Evolutionary conservation across 495 filamentous ascomycete species (phyloP).

Genomic region (Talaromyces ruber): DNA sequence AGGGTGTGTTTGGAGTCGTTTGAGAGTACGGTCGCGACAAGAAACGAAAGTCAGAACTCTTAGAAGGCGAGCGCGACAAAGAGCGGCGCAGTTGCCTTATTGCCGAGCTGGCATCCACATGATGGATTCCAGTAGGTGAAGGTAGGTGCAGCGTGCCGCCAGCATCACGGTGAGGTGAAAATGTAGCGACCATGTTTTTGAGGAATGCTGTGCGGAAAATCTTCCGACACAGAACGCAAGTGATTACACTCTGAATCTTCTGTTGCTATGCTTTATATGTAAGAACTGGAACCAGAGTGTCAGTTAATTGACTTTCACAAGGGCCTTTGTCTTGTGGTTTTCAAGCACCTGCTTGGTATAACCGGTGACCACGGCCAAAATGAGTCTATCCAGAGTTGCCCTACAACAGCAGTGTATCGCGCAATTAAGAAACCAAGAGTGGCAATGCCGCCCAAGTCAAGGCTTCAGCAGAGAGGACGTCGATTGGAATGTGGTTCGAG

Average conservation of each 20-base stretch:
- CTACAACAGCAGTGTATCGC: not conserved
- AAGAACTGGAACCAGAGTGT: not conserved
- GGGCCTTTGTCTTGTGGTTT: not conserved
- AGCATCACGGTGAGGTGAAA: slow-evolving; percentile 50
- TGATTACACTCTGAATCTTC: not conserved
- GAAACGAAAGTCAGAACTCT: slow-evolving; percentile 57
- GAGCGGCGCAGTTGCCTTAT: slow-evolving; percentile 75
- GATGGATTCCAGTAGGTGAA: slow-evolving; percentile 72
- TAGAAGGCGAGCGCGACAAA: slow-evolving; percentile 80
- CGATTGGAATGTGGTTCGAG: not conserved
- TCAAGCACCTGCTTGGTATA: not conserved
- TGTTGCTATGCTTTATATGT: not conserved
- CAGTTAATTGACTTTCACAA: not conserved
- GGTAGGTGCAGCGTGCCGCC: slow-evolving; percentile 75
- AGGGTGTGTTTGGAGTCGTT: slow-evolving; percentile 29
- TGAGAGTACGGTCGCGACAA: slow-evolving; percentile 49
- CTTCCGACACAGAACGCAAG: not conserved
- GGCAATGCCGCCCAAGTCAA: not conserved
- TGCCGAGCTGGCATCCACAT: slow-evolving; percentile 67
- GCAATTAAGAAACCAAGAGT: not conserved
- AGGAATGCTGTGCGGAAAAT: slow-evolving; percentile 1
- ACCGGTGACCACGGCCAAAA: not conserved
- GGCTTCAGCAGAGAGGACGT: not conserved
- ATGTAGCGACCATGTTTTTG: slow-evolving; percentile 39
- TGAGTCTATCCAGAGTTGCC: not conserved